Base-by-base conservation (phyloP, 805 yeast genomes). In the Yamadazyma tumulicola region DNA sequence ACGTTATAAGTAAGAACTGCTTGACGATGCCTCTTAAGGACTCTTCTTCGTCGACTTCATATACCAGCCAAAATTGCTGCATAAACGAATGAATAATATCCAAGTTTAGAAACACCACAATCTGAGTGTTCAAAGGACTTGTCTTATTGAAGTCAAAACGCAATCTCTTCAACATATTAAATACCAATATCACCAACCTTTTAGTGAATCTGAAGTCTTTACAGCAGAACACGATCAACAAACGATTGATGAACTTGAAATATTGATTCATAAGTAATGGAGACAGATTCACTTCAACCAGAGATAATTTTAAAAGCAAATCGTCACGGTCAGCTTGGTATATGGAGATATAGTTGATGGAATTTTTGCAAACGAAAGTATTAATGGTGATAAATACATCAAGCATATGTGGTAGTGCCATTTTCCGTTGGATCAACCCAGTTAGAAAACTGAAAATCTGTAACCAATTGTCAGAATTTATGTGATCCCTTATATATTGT, bases 401-500 rank as follows among this genome's bases (percentile, higher is more conserved):
- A 17, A 23, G 17, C 4, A 14, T 24, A 15, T 24, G 10, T 24
- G 27, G 7, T 9, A 20, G 10, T 8, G 23, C 11, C 23, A 9
- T 20, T 20, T 20, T 8, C 13, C 13, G 7, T 12, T 25, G 27
- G 14, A 25, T 16, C 14, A 16, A 8, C 7, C 7, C 7, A 12
- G 7, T 8, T 8, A 7, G 27, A 17, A 33, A 33, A n/a, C 13
- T 9, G 24, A 23, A 35, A 9, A 35, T 24, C n/a, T 31, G 38
- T 5, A 18, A 16, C 70, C 71, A 67, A 13, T 49, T 54, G 1
- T 45, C 49, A 2, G 25, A 26, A 15, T 51, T 47, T 17, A 65
- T 45, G 39, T 65, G 69, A n/a, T 59, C 61, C 31, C 44, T 50
- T 25, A 65, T 52, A 29, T 47, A 51, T 12, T 46, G 47, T 31